Evolutionary conservation across 768 basidiomycete species (phyloP).

Genomic region (Auricularia sp.): DNA sequence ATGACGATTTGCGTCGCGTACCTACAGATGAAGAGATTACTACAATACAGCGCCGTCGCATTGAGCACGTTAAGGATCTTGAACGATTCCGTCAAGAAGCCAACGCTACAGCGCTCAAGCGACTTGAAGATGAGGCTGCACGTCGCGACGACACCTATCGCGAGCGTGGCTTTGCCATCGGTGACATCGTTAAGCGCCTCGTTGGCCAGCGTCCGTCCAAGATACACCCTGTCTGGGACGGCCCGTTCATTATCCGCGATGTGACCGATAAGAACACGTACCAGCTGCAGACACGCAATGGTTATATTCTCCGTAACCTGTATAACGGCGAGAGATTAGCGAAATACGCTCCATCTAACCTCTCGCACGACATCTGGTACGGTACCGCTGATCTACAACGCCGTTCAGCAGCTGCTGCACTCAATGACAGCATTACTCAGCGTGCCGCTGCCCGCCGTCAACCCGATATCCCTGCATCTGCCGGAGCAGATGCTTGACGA

Average conservation of each 20-base stretch:
- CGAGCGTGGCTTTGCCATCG: slow-evolving; percentile 13
- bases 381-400: too few relatives aligned
- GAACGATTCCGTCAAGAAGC: slow-evolving; percentile 11
- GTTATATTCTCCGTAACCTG: too few relatives aligned
- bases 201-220: slow-evolving; percentile 10
- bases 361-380: too few relatives aligned
- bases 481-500: too few relatives aligned
- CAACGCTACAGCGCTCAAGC: slow-evolving; percentile 12
- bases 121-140: slow-evolving; percentile 10
- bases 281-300: slow-evolving; percentile 16
- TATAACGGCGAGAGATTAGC: too few relatives aligned
- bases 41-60: slow-evolving; percentile 9
- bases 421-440: too few relatives aligned
- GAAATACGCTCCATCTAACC: too few relatives aligned
- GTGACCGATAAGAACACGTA: slow-evolving; percentile 14
- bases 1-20: slow-evolving; percentile 8
- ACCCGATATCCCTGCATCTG: too few relatives aligned
- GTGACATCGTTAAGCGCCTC: slow-evolving; percentile 13
- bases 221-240: too few relatives aligned
- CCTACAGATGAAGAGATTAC: slow-evolving; percentile 16
- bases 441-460: too few relatives aligned
- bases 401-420: too few relatives aligned
- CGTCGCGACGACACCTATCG: slow-evolving; percentile 10
- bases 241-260: slow-evolving; percentile 10
- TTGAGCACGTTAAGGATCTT: slow-evolving; percentile 14